A percentile compares a stretch with the other conserved stretches of the same genome.
These are phyloP conservation scores for Orobanche coerulescens DNA, from an alignment of 257 asterid species.

Conservation along the genomic window DNA sequence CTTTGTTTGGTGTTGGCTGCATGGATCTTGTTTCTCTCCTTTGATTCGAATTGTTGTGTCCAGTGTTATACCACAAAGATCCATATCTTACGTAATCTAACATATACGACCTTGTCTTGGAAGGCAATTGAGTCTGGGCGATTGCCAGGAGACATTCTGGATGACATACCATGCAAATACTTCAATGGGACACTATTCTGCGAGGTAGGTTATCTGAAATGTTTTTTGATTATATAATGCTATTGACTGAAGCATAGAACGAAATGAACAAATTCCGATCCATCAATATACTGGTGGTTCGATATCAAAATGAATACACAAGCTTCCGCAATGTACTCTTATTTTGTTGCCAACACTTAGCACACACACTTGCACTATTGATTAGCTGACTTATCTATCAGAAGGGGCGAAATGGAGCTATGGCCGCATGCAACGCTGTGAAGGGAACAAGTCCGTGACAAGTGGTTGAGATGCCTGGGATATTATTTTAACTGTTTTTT, in stretches of 20 bases:
- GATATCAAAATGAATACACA: too few relatives aligned
- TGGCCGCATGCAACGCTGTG: too few relatives aligned
- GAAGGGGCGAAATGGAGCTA: too few relatives aligned
- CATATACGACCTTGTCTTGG: conserved; percentile 19
- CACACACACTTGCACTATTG: too few relatives aligned
- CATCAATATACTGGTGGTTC: conserved; percentile 4
- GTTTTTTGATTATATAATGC: not conserved
- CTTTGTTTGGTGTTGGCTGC: not conserved
- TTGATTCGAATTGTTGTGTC: not conserved
- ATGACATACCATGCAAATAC: conserved; percentile 85
- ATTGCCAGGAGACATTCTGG: conserved; percentile 85
- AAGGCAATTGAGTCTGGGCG: conserved; percentile 94
- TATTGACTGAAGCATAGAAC: not conserved
- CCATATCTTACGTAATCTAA: conserved; percentile 1
- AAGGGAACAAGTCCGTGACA: too few relatives aligned
- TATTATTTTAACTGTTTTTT: not conserved
- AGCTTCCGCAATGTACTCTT: too few relatives aligned
- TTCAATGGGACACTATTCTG: conserved; percentile 70
- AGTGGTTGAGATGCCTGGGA: too few relatives aligned
- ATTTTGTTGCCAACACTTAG: too few relatives aligned
- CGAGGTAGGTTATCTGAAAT: conserved; percentile 48
- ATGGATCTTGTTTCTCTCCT: not conserved
- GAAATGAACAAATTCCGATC: not conserved
- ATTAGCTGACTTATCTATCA: too few relatives aligned
- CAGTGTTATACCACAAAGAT: not conserved